These are phyloP conservation scores for Prototheca cutis DNA, from an alignment of 163 green algal species.

Conservation along the genomic window DNA sequence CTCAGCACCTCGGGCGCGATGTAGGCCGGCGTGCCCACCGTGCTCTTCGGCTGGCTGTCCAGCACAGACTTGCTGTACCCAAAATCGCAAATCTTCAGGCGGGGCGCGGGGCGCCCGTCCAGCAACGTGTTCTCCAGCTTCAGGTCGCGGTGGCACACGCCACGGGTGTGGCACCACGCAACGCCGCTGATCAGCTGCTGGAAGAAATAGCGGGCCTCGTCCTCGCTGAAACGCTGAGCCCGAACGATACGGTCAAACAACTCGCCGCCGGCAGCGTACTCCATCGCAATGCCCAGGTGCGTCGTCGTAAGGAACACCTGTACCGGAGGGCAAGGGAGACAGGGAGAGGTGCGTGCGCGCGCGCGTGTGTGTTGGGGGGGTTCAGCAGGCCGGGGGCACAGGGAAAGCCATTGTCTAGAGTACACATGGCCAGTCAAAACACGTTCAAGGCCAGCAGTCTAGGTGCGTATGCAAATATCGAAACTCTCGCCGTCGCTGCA, in stretches of 20 bases:
- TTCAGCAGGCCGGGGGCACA: neutral
- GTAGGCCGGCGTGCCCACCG: constrained; percentile 96
- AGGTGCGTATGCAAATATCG: too few species aligned
- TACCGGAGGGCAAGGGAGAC: neutral
- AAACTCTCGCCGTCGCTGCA: too few species aligned
- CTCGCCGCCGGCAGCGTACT: constrained; percentile 92
- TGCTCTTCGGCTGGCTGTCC: constrained; percentile 93
- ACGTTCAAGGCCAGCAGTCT: too few species aligned
- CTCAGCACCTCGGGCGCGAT: constrained; percentile 76
- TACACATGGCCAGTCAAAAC: too few species aligned
- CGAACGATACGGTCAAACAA: constrained; percentile 85
- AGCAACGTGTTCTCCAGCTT: constrained; percentile 96
- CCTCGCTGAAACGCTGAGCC: constrained; percentile 75
- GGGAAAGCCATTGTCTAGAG: neutral
- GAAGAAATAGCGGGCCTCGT: constrained; percentile 90
- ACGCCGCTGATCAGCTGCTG: constrained; percentile 86
- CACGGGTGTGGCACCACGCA: constrained; percentile 82
- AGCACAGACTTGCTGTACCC: constrained; percentile 42
- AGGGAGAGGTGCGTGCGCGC: neutral
- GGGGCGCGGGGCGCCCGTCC: constrained; percentile 68
- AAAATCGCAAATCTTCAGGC: constrained; percentile 90
- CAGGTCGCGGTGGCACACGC: constrained; percentile 81
- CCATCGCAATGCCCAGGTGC: constrained; percentile 93
- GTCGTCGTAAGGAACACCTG: constrained; percentile 76
- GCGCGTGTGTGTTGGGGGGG: neutral